Evolutionary conservation across 2,329 filamentous ascomycete genomes (phyloP).

Genomic region (Fusarium torulosum): DNA sequence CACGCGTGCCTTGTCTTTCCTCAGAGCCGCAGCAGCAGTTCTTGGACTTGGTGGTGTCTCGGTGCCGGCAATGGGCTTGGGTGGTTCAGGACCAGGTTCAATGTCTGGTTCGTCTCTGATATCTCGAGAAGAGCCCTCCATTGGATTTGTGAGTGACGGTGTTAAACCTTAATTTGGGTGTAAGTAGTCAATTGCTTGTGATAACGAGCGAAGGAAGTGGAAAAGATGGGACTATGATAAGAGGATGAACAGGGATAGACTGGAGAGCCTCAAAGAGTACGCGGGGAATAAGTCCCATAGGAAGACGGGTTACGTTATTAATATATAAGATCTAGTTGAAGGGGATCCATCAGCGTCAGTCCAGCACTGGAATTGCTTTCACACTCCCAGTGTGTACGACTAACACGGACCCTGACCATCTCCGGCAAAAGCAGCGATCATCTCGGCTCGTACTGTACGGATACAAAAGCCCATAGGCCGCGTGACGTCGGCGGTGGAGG

Average conservation of each 20-base stretch:
- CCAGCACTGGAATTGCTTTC: conserved; percentile 2
- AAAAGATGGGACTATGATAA: conserved; percentile 29
- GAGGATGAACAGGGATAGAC: conserved; percentile 24
- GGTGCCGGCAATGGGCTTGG: conserved; percentile 10
- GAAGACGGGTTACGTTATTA: conserved; percentile 31
- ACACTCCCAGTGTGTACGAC: conserved; percentile 10
- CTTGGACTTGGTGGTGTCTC: conserved; percentile 31
- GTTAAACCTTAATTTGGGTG: conserved; percentile 3
- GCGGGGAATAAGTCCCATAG: conserved; percentile 27
- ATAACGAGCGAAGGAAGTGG: conserved; percentile 29
- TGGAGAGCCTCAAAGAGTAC: conserved; percentile 22
- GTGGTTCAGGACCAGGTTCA: conserved; percentile 27
- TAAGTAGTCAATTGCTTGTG: neutral
- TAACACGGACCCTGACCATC: conserved; percentile 28
- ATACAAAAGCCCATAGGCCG: conserved; percentile 8
- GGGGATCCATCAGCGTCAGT: conserved; percentile 21
- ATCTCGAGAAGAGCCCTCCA: conserved; percentile 42
- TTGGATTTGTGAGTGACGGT: conserved; percentile 16
- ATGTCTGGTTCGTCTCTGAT: conserved; percentile 43
- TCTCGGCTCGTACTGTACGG: conserved; percentile 32
- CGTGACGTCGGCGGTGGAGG: conserved; percentile 44
- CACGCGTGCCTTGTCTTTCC: conserved; percentile 61
- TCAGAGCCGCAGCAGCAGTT: conserved; percentile 37
- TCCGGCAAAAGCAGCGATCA: conserved; percentile 41
- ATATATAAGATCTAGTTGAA: conserved; percentile 25